Evolutionary conservation across 2,329 filamentous ascomycete species (phyloP), one percentile per base, ranked within the genome.

Genomic region (Colletotrichum caudatum): DNA sequence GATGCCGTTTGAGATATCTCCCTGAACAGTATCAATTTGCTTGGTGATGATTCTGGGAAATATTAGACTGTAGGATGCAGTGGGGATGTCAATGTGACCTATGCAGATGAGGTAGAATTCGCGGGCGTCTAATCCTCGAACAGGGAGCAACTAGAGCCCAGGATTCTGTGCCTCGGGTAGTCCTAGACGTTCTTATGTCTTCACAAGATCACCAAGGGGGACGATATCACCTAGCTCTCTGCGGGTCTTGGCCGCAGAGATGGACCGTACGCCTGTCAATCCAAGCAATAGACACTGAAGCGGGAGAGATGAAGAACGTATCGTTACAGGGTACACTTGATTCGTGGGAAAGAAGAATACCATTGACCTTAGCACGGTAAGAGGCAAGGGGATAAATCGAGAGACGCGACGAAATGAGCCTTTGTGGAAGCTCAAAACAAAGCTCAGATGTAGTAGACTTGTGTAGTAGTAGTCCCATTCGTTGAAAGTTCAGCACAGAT

Each of bases 341-440:
- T 20, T 39, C 16, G 6, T 39, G 33, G 37, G 14, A 50, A 56
- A 44, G 35, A n/a, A 33, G 20, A 23, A 23, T 56, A 12, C 37
- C 61, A 29, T 53, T 5, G 5, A n/a, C 58, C 58, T 62, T 48
- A 54, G 64, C 58, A 64, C 29, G 59, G 23, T 44, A 46, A 46
- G 46, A 54, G 50, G 20, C n/a, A 16, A 60, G 65, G 59, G 54
- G 50, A 54, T 20, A 54, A 54, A 29, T 26, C 9, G 20, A 35
- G 56, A 69, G 59, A 71, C 63, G 44, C 46, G 65, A 71, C 46
- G 65, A 67, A 33, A 23, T 41, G 58, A 35, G n/a, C 29, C 69
- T 51, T 46, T 51, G 23, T 37, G 64, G 48, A 60, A 64, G 59
- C 65, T 69, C 69, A 54, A 69, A 69, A 72, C 69, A 35, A 54